phyloP scores from a whole-genome alignment of 495 filamentous ascomycete genomes.

The Penicillium canariense region DNA sequence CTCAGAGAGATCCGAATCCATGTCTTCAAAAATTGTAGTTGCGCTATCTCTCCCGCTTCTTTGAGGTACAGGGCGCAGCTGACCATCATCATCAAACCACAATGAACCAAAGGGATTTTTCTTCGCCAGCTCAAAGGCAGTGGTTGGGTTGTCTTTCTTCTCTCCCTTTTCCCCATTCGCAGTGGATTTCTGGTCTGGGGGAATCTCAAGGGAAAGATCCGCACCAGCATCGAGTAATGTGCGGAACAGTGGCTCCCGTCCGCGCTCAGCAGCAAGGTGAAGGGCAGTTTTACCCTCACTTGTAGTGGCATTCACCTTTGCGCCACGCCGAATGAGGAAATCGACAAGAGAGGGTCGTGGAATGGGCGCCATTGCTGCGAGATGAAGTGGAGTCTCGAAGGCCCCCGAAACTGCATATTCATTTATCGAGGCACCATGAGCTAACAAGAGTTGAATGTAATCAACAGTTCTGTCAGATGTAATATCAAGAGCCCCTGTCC shows the following conservation, averaged over 20 bases:
- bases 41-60: too few relatives aligned
- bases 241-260: constrained; percentile 24
- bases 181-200: too few relatives aligned
- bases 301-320: constrained; percentile 28
- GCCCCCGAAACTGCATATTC: constrained; percentile 4
- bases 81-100: too few relatives aligned
- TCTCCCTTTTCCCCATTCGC: too few relatives aligned
- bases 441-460: constrained; percentile 27
- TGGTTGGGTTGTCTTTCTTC: too few relatives aligned
- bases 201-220: too few relatives aligned
- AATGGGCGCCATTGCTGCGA: constrained; percentile 20
- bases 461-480: constrained; percentile 24
- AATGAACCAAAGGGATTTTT: too few relatives aligned
- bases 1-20: too few relatives aligned
- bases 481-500: too few relatives aligned
- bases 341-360: constrained; percentile 18
- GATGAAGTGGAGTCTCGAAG: constrained; percentile 31
- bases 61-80: too few relatives aligned
- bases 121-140: too few relatives aligned
- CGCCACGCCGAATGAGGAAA: constrained; percentile 34
- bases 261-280: constrained; percentile 38
- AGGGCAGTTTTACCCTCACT: constrained; percentile 35
- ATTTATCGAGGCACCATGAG: constrained; percentile 27
- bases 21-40: too few relatives aligned
- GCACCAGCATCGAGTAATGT: constrained; percentile 32